A percentile compares a stretch with the other conserved stretches of the same genome.
phyloP scores from a whole-genome alignment of 2,329 filamentous ascomycete species.

The Pezicula radicicola region DNA sequence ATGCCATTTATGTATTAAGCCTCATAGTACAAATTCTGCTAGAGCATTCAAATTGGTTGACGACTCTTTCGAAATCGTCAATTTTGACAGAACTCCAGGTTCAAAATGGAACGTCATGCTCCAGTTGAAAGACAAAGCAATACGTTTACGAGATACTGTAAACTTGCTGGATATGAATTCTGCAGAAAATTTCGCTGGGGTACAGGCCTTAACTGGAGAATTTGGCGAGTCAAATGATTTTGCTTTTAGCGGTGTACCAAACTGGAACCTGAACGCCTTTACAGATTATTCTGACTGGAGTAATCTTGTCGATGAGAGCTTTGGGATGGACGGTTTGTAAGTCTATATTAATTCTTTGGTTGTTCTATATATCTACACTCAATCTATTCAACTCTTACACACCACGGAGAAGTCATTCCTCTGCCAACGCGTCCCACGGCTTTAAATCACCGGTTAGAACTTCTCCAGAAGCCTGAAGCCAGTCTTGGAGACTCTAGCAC shows the following conservation, averaged over 20 bases:
- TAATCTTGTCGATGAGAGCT: neutral
- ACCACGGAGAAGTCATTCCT: neutral
- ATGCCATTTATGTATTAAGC: slow-evolving; percentile 4
- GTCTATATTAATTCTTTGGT: neutral
- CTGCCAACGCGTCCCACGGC: too few species aligned
- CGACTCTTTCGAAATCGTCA: neutral
- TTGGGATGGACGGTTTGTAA: neutral
- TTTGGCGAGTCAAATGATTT: too few species aligned
- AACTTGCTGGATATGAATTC: neutral
- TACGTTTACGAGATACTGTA: neutral
- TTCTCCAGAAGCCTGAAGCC: neutral
- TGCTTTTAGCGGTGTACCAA: neutral
- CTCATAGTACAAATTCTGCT: neutral
- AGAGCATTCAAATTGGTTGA: neutral
- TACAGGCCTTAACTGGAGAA: neutral
- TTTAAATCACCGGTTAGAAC: neutral
- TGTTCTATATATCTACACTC: neutral
- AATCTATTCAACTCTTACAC: neutral
- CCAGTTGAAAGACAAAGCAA: neutral
- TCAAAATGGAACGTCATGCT: slow-evolving; percentile 1
- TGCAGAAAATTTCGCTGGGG: neutral
- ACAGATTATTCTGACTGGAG: neutral
- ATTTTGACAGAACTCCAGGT: neutral
- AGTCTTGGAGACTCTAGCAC: slow-evolving; percentile 1
- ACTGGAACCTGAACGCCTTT: neutral